These are phyloP conservation scores for Stemphylium vesicarium DNA, from an alignment of 2,329 filamentous ascomycete genomes.

Conservation along the genomic window DNA sequence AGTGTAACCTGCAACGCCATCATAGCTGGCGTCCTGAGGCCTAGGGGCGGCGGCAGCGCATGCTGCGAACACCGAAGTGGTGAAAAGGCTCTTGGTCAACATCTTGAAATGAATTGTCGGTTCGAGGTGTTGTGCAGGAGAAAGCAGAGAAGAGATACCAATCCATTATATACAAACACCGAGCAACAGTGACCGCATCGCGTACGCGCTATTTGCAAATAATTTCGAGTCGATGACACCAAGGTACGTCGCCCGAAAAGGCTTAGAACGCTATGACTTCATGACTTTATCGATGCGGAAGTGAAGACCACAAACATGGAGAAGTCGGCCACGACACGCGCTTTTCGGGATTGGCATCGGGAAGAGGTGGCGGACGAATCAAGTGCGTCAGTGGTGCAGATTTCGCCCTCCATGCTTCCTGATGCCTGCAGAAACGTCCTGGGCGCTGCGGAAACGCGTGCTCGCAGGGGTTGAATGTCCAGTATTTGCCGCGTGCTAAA, in stretches of 20 bases:
- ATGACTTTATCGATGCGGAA: conserved; percentile 42
- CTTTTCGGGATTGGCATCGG: conserved; percentile 21
- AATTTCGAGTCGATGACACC: conserved; percentile 33
- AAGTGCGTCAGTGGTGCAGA: neutral
- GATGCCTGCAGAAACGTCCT: conserved; percentile 7
- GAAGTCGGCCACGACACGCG: conserved; percentile 27
- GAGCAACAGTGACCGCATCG: conserved; percentile 16
- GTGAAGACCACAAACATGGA: conserved; percentile 22
- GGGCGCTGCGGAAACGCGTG: conserved; percentile 26
- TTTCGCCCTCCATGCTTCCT: conserved; percentile 10
- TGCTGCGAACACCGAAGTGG: conserved; percentile 44
- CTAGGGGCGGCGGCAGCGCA: conserved; percentile 46
- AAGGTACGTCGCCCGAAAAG: conserved; percentile 11
- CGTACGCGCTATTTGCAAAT: conserved; percentile 9
- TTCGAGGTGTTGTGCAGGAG: conserved; percentile 11
- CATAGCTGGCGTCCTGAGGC: neutral
- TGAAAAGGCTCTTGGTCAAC: conserved; percentile 44
- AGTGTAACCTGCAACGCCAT: conserved; percentile 52
- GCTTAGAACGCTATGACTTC: conserved; percentile 40
- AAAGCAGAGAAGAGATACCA: neutral
- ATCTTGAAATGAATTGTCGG: conserved; percentile 38
- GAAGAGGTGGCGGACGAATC: conserved; percentile 20
- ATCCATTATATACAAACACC: conserved; percentile 21
- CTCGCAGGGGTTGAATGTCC: conserved; percentile 12
- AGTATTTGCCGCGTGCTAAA: conserved; percentile 20